A percentile compares a stretch with the other conserved stretches of the same genome.
Conservation (phyloP, 768 basidiomycete species). For the Lyophyllum atratum region DNA sequence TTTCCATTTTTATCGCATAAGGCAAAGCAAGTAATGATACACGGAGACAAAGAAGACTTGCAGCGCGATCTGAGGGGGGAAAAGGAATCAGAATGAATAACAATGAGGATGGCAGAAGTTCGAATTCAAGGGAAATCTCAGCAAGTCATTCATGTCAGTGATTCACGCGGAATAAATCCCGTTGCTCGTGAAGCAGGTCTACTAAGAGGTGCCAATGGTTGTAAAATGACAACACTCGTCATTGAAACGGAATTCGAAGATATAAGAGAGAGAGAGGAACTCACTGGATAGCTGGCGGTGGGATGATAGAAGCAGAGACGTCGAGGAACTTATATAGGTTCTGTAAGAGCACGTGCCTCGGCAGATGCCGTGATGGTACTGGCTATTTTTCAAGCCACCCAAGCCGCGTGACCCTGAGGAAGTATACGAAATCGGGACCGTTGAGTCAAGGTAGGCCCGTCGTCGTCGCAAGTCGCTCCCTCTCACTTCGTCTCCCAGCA, state of each 20-base stretch:
- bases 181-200: constrained; percentile 56
- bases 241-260: constrained; percentile 39
- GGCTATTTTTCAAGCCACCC: constrained; percentile 29
- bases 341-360: constrained; percentile 13
- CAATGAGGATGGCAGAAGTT: neutral
- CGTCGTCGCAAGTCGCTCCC: constrained; percentile 7
- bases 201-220: constrained; percentile 94
- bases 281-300: neutral
- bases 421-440: neutral
- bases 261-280: constrained; percentile 6
- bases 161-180: constrained; percentile 42
- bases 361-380: constrained; percentile 28
- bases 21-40: no score
- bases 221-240: constrained; percentile 80
- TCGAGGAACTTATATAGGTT: neutral
- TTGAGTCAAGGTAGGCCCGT: constrained; percentile 9
- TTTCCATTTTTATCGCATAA: no score
- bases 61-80: no score
- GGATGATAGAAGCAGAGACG: neutral
- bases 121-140: constrained; percentile 56
- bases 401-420: constrained; percentile 5
- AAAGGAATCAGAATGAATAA: no score
- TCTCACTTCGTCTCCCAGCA: neutral
- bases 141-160: constrained; percentile 86
- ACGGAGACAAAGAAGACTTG: no score